phyloP scores from a whole-genome alignment of 2,329 filamentous ascomycete genomes.

The Penicillium corylophilum region DNA sequence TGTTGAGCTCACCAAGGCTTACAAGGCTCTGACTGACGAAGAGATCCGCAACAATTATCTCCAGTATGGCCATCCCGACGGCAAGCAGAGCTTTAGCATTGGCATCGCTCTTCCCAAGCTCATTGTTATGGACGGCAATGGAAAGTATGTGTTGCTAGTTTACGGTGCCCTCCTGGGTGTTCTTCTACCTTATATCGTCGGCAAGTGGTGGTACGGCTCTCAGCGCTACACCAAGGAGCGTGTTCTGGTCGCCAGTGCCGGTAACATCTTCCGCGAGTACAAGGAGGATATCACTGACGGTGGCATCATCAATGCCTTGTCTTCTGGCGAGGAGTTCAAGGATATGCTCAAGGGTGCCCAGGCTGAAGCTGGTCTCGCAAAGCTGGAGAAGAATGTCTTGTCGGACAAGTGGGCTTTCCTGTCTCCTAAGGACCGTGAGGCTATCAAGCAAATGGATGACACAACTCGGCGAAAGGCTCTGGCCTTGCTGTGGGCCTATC shows the following conservation, averaged over 20 bases:
- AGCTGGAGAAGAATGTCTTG: slow-evolving; percentile 79
- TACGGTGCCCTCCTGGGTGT: slow-evolving; percentile 88
- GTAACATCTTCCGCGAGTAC: slow-evolving; percentile 92
- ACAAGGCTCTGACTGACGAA: slow-evolving; percentile 96
- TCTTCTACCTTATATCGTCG: slow-evolving; percentile 86
- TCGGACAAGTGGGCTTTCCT: slow-evolving; percentile 60
- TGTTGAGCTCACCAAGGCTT: slow-evolving; percentile 95
- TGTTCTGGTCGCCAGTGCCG: slow-evolving; percentile 87
- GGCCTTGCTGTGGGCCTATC: slow-evolving; percentile 90
- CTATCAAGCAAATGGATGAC: slow-evolving; percentile 77
- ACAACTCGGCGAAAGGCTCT: slow-evolving; percentile 80
- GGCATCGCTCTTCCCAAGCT: slow-evolving; percentile 93
- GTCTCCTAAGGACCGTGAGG: slow-evolving; percentile 70
- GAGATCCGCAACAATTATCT: slow-evolving; percentile 96
- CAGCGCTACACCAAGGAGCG: slow-evolving; percentile 91
- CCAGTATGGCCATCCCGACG: slow-evolving; percentile 93
- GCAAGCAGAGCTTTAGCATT: slow-evolving; percentile 97
- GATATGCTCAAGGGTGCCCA: slow-evolving; percentile 73
- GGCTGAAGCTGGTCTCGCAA: slow-evolving; percentile 75
- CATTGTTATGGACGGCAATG: slow-evolving; percentile 88
- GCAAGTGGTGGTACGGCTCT: slow-evolving; percentile 98
- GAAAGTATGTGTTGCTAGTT: slow-evolving; percentile 89
- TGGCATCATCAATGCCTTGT: slow-evolving; percentile 76
- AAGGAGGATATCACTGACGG: slow-evolving; percentile 78
- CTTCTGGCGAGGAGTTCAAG: slow-evolving; percentile 81